These are phyloP conservation scores for Hymenoscyphus repandus DNA, from an alignment of 2,329 filamentous ascomycete species.

Conservation along the genomic window DNA sequence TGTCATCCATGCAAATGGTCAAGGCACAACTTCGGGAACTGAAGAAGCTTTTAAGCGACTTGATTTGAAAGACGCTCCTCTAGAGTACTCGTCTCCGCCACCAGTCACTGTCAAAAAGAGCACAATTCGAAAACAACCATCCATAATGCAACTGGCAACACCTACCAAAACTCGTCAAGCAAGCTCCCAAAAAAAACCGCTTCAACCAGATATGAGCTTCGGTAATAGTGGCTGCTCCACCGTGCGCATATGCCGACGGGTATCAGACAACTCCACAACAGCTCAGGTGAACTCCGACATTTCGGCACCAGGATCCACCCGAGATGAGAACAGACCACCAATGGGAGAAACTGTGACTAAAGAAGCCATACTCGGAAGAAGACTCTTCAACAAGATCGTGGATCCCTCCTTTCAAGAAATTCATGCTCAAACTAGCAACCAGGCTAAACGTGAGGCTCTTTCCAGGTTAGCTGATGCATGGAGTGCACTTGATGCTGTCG, in stretches of 20 bases:
- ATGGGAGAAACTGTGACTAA: slow-evolving; percentile 60
- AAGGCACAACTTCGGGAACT: slow-evolving; percentile 27
- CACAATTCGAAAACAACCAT: slow-evolving; percentile 43
- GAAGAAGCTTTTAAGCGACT: slow-evolving; percentile 57
- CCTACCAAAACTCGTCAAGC: slow-evolving; percentile 27
- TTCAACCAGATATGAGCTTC: slow-evolving; percentile 87
- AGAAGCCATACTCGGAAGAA: slow-evolving; percentile 75
- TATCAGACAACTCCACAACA: slow-evolving; percentile 59
- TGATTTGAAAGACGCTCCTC: slow-evolving; percentile 55
- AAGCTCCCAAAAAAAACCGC: slow-evolving; percentile 57
- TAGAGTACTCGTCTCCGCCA: slow-evolving; percentile 51
- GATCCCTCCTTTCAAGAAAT: slow-evolving; percentile 81
- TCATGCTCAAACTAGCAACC: slow-evolving; percentile 68
- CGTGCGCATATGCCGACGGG: slow-evolving; percentile 83
- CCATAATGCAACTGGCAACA: slow-evolving; percentile 28
- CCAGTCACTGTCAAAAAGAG: slow-evolving; percentile 54
- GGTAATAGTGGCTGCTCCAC: slow-evolving; percentile 83
- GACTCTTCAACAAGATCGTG: slow-evolving; percentile 74
- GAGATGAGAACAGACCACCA: slow-evolving; percentile 62
- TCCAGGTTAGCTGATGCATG: slow-evolving; percentile 82
- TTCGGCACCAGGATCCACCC: slow-evolving; percentile 14
- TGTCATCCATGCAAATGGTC: slow-evolving; percentile 43
- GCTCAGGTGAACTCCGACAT: slow-evolving; percentile 24
- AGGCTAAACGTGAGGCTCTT: slow-evolving; percentile 76
- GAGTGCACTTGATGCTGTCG: slow-evolving; percentile 74